Conservation (phyloP, 1,284 basidiomycete genomes). For the Fomitiporia mediterranea region DNA sequence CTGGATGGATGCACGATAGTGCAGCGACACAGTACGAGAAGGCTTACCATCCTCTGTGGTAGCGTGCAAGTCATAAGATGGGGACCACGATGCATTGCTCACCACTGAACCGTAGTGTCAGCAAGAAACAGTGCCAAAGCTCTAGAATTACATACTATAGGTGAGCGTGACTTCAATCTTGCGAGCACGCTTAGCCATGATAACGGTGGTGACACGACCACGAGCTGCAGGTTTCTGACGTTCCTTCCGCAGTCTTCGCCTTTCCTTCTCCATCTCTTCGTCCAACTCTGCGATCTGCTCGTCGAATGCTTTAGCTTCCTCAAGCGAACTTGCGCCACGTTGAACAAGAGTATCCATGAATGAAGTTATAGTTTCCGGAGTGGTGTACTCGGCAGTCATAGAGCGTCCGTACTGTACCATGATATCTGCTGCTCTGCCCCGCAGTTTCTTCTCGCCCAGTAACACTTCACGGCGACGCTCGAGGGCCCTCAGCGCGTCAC, state of each 20-base stretch:
- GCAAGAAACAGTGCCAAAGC: background rate
- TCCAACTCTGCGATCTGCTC: constrained; percentile 38
- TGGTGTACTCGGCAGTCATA: constrained; percentile 39
- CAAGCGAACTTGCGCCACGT: constrained; percentile 34
- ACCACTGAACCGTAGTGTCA: constrained; percentile 38
- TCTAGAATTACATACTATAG: constrained; percentile 39
- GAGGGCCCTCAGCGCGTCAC: constrained; percentile 26
- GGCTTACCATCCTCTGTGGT: constrained; percentile 41
- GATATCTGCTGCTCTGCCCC: constrained; percentile 37
- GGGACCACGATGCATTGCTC: constrained; percentile 43
- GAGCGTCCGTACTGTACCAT: constrained; percentile 41
- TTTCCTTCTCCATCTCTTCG: constrained; percentile 31
- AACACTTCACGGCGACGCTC: constrained; percentile 32
- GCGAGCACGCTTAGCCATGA: constrained; percentile 34
- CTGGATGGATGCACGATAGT: constrained; percentile 49
- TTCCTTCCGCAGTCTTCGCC: constrained; percentile 27
- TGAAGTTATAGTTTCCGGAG: constrained; percentile 31
- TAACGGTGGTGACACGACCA: constrained; percentile 36
- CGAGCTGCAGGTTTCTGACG: constrained; percentile 19
- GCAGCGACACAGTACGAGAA: constrained; percentile 40
- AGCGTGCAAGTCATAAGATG: constrained; percentile 55
- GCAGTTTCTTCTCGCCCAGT: constrained; percentile 34
- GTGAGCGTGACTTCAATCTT: constrained; percentile 45
- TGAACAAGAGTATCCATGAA: constrained; percentile 43
- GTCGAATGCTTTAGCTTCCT: constrained; percentile 28